These are phyloP conservation scores for Linnemannia hyalina DNA, from an alignment of 192 early-diverging fungal genomes.

Conservation along the genomic window DNA sequence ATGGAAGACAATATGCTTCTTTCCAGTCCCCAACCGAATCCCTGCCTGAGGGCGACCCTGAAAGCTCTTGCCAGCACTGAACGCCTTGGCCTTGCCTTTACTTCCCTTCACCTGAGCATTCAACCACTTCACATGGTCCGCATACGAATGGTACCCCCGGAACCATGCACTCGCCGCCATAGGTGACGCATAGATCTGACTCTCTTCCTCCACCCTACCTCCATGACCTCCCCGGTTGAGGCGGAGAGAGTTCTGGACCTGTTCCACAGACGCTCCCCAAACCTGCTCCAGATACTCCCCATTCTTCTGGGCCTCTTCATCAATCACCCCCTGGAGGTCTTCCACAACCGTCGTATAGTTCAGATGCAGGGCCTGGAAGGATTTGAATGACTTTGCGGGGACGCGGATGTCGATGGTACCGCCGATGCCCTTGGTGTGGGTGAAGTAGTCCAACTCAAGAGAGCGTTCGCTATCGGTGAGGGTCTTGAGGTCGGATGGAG, in stretches of 20 bases:
- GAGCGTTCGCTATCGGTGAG: slow-evolving; percentile 27
- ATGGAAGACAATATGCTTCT: slow-evolving; percentile 50
- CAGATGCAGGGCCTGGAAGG: slow-evolving; percentile 46
- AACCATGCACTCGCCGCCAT: slow-evolving; percentile 29
- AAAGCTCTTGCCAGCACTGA: slow-evolving; percentile 44
- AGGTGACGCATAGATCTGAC: slow-evolving; percentile 12
- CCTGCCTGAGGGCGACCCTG: slow-evolving; percentile 38
- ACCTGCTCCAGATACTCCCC: slow-evolving; percentile 19
- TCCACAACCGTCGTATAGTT: slow-evolving; percentile 54
- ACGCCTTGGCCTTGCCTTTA: slow-evolving; percentile 22
- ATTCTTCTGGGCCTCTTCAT: slow-evolving; percentile 53
- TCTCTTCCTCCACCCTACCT: slow-evolving; percentile 5
- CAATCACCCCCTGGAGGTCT: slow-evolving; percentile 62
- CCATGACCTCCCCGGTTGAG: too few species aligned
- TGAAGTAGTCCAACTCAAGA: slow-evolving; percentile 42
- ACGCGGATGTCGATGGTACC: slow-evolving; percentile 55
- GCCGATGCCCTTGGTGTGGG: slow-evolving; percentile 43
- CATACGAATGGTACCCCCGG: slow-evolving; percentile 46
- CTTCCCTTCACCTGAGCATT: slow-evolving; percentile 32
- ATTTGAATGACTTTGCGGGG: slow-evolving; percentile 23
- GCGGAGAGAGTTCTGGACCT: slow-evolving; percentile 19
- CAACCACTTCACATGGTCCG: slow-evolving; percentile 43
- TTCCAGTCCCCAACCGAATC: slow-evolving; percentile 44
- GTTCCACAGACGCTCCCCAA: background rate
- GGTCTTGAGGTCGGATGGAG: slow-evolving; percentile 31